Evolutionary conservation across 169 alveolate genomes (phyloP).

Genomic region (Cryptosporidium sp.): DNA sequence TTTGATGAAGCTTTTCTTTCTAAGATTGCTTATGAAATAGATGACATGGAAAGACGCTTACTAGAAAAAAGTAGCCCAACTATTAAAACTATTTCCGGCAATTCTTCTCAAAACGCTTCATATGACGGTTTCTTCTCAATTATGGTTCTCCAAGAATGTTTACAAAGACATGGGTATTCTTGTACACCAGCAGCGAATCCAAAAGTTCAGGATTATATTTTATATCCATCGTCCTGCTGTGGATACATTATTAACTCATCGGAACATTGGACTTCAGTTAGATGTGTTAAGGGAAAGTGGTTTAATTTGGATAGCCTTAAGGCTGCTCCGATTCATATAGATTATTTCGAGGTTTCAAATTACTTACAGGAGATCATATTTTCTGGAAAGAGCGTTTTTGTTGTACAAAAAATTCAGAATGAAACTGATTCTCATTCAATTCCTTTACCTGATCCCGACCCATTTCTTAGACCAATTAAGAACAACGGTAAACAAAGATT

Average conservation of each 20-base stretch:
- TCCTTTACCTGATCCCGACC: slow-evolving; percentile 67
- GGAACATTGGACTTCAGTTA: slow-evolving; percentile 84
- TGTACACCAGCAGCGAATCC: slow-evolving; percentile 80
- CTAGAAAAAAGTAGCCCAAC: slow-evolving; percentile 15
- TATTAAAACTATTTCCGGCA: slow-evolving; percentile 69
- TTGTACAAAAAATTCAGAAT: slow-evolving; percentile 39
- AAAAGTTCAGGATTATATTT: slow-evolving; percentile 37
- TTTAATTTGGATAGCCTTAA: slow-evolving; percentile 84
- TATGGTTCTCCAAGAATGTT: slow-evolving; percentile 81
- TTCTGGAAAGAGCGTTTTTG: slow-evolving; percentile 71
- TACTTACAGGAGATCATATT: slow-evolving; percentile 21
- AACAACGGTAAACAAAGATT: slow-evolving; percentile 7
- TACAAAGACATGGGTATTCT: slow-evolving; percentile 81
- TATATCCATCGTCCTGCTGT: slow-evolving; percentile 79
- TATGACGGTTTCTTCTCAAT: slow-evolving; percentile 84
- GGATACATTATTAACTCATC: slow-evolving; percentile 85
- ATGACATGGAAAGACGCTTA: slow-evolving; percentile 78
- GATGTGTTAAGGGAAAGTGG: slow-evolving; percentile 85
- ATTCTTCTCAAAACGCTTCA: slow-evolving; percentile 80
- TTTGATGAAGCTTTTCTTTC: slow-evolving; percentile 81
- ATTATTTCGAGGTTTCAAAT: slow-evolving; percentile 67
- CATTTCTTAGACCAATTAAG: slow-evolving; percentile 69
- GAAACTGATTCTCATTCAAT: slow-evolving; percentile 22
- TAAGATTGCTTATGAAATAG: slow-evolving; percentile 82
- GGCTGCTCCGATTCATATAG: slow-evolving; percentile 78